A percentile compares a stretch with the other conserved stretches of the same genome.
Evolutionary conservation across 1,284 basidiomycete species (phyloP).

Genomic region (Apiotrichum akiyoshidainum): DNA sequence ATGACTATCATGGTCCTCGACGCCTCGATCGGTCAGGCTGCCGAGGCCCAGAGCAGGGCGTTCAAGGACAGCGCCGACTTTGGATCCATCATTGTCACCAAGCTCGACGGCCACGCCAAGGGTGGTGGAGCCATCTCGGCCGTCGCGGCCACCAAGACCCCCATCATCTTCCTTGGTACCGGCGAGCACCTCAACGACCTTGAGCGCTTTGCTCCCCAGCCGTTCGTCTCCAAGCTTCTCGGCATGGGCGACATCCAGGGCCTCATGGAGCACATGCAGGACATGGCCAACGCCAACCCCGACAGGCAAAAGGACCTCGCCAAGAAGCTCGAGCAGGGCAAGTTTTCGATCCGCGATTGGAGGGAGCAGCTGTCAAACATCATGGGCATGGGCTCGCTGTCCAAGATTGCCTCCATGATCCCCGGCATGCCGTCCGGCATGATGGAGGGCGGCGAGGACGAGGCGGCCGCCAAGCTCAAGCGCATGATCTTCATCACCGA

Average conservation of each 20-base stretch:
- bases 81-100: conserved; percentile 98
- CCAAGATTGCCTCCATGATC: conserved; percentile 98
- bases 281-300: conserved; percentile 84
- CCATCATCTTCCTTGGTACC: conserved; percentile 97
- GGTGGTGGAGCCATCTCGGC: conserved; percentile 95
- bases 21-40: conserved; percentile 83
- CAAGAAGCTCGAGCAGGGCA: conserved; percentile 96
- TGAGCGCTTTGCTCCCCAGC: conserved; percentile 90
- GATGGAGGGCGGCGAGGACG: conserved; percentile 85
- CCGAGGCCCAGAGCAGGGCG: conserved; percentile 89
- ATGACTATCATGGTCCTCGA: conserved; percentile 88
- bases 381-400: conserved; percentile 98
- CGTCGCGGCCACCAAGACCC: conserved; percentile 96
- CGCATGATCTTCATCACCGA: conserved; percentile 99
- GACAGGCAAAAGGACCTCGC: conserved; percentile 98
- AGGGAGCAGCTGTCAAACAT: conserved; percentile 95
- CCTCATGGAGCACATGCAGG: conserved; percentile 96
- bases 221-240: conserved; percentile 94
- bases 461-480: conserved; percentile 80
- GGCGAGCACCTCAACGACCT: conserved; percentile 96
- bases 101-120: conserved; percentile 99
- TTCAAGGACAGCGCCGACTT: conserved; percentile 99
- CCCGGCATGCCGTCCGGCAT: conserved; percentile 89
- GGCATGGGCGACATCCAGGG: conserved; percentile 96
- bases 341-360: conserved; percentile 95